Evolutionary conservation across 352 stramenopile genomes (phyloP), one percentile per base, ranked within the genome.

Genomic region (Peronosclerospora sorghi): DNA sequence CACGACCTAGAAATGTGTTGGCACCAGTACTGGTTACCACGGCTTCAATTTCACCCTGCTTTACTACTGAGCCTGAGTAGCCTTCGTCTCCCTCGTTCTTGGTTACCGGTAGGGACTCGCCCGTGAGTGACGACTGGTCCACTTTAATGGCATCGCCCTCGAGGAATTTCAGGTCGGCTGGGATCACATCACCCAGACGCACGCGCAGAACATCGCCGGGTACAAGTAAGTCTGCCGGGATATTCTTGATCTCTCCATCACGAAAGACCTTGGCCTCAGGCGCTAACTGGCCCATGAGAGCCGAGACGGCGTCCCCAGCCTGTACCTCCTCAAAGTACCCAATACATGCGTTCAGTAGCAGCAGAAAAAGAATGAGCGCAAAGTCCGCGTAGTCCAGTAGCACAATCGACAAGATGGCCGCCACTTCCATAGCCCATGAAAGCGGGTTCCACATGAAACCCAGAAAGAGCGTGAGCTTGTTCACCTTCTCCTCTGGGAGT

Each of bases 101-200:
- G 28, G 83, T 88, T 47, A 97, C 90, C 23, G 90, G 86, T 27
- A 97, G 66, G 32, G 88, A 96, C 64, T 97, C 92, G 41, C 92
- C 91, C 34, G 92, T 97, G 12, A 97, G 67, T 24, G 86, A 93
- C 32, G 90, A 89, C 63, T 97, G 83, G 47, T 95, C 80, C 17
- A 94, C 83, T 47, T 94, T 85, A 42, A 97, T 43, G 14, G 60
- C 28, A 26, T 92, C 75, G 13, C 79, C 79, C 35, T 87, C 73
- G 19, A 91, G 65, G 59, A 87, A 81, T 65, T 86, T 83, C 37
- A 91, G 42, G 59, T 98, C 92, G 13, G 87, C 87, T 6, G 93
- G 93, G 41, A 97, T 81, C 29, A 94, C 83, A 45, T 96, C 86
- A 41, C 93, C 91, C 5, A 94, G 48, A 77, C 73, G 70, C 38